phyloP scores from a whole-genome alignment of 2,329 filamentous ascomycete genomes.

The Exophiala sideris region DNA sequence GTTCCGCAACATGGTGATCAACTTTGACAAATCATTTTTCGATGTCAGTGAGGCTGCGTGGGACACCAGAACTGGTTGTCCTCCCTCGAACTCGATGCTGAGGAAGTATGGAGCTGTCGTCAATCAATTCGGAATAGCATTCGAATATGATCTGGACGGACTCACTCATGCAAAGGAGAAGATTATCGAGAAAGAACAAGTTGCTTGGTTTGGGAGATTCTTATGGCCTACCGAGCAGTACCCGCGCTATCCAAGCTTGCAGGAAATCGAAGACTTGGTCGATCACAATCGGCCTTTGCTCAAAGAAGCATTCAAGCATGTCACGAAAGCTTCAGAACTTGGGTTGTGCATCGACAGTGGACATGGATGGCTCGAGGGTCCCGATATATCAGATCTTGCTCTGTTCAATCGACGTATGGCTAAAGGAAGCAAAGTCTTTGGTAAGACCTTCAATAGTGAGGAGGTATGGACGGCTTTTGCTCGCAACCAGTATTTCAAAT shows the following conservation, averaged over 20 bases:
- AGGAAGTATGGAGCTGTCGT: constrained; percentile 62
- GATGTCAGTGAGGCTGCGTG: constrained; percentile 26
- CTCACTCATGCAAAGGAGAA: constrained; percentile 55
- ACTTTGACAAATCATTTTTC: constrained; percentile 62
- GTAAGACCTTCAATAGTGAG: constrained; percentile 36
- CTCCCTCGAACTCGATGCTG: constrained; percentile 54
- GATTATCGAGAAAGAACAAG: constrained; percentile 51
- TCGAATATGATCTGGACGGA: constrained; percentile 56
- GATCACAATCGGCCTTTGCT: constrained; percentile 40
- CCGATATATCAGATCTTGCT: constrained; percentile 53
- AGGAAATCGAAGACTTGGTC: constrained; percentile 59
- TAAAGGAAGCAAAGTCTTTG: constrained; percentile 45
- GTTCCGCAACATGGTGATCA: constrained; percentile 62
- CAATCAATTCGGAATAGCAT: constrained; percentile 62
- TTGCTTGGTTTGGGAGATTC: constrained; percentile 63
- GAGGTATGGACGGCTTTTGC: constrained; percentile 30
- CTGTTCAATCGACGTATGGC: constrained; percentile 43
- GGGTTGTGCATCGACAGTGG: constrained; percentile 66
- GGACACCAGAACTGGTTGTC: constrained; percentile 33
- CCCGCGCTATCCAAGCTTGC: constrained; percentile 57
- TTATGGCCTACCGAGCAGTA: constrained; percentile 62
- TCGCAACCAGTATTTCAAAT: constrained; percentile 26
- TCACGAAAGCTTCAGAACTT: constrained; percentile 58
- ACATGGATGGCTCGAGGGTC: constrained; percentile 63
- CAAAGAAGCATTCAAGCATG: constrained; percentile 53